Conservation (phyloP, 148 eudicot genomes). For the Rhododendron griersonianum region DNA sequence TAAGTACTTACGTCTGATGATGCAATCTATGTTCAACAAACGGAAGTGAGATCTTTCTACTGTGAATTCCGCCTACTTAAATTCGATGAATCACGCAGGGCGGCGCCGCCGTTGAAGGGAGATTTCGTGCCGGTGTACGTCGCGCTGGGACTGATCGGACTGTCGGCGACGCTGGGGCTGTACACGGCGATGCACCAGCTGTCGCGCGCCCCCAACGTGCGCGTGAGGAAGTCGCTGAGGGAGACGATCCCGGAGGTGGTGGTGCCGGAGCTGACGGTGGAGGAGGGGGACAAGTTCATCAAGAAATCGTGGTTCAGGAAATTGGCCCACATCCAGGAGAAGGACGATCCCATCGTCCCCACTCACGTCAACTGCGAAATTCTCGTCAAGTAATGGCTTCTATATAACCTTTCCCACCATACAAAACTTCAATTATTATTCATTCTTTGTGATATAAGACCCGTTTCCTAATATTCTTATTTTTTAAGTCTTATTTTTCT, state of each 20-base stretch:
- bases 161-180: constrained; percentile 42
- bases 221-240: constrained; percentile 52
- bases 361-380: constrained; percentile 30
- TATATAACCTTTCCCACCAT: background rate
- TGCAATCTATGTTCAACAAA: no score
- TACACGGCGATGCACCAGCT: constrained; percentile 52
- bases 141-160: constrained; percentile 45
- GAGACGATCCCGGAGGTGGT: constrained; percentile 65
- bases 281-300: constrained; percentile 43
- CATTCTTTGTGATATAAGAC: no score
- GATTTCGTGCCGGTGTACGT: constrained; percentile 55
- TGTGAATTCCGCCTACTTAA: no score
- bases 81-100: background rate
- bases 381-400: constrained; percentile 15
- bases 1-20: background rate
- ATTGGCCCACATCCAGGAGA: constrained; percentile 53
- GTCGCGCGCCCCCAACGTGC: constrained; percentile 42
- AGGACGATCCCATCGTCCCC: constrained; percentile 21
- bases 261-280: constrained; percentile 45
- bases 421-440: no score
- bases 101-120: constrained; percentile 12
- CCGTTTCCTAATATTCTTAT: no score
- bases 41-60: no score
- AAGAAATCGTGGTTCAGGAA: constrained; percentile 63
- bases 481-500: no score